Conservation (phyloP, 352 stramenopile species). For the Bremia lactucae region DNA sequence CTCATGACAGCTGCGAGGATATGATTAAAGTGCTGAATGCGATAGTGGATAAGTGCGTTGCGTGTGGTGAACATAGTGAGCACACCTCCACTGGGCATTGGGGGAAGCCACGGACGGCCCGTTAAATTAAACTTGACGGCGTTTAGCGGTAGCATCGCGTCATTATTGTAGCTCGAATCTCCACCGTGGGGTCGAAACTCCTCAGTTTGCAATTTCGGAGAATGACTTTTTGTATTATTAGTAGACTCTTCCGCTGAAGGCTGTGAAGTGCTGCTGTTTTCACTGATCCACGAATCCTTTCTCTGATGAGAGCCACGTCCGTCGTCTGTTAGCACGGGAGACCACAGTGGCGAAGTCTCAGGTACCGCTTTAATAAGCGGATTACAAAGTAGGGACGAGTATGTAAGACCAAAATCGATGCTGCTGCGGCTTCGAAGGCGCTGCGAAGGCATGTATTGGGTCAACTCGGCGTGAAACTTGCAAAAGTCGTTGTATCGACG, state of each 20-base stretch:
- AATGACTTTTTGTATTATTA: conserved; percentile 20
- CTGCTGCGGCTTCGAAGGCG: conserved; percentile 16
- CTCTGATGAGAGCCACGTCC: conserved; percentile 12
- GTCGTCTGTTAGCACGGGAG: conserved; percentile 25
- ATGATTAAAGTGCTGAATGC: conserved; percentile 59
- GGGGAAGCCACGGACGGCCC: conserved; percentile 38
- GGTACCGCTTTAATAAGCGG: conserved; percentile 17
- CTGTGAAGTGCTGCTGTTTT: conserved; percentile 12
- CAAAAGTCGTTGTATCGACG: conserved; percentile 72
- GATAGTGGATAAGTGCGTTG: conserved; percentile 48
- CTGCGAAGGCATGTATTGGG: conserved; percentile 37
- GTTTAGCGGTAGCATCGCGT: conserved; percentile 35
- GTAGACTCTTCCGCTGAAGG: conserved; percentile 14
- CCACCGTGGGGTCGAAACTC: conserved; percentile 14
- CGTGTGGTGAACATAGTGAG: conserved; percentile 47
- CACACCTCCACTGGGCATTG: conserved; percentile 45
- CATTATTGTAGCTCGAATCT: conserved; percentile 31
- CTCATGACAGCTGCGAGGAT: conserved; percentile 61
- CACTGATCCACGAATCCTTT: conserved; percentile 19
- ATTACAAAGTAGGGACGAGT: conserved; percentile 46
- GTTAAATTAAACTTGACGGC: conserved; percentile 40
- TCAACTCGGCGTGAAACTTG: conserved; percentile 42
- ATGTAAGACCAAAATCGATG: conserved; percentile 22
- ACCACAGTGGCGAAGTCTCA: conserved; percentile 44
- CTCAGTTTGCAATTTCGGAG: conserved; percentile 4